Evolutionary conservation across 441 rosid genomes (phyloP).

Genomic region (Caryocar brasiliense): DNA sequence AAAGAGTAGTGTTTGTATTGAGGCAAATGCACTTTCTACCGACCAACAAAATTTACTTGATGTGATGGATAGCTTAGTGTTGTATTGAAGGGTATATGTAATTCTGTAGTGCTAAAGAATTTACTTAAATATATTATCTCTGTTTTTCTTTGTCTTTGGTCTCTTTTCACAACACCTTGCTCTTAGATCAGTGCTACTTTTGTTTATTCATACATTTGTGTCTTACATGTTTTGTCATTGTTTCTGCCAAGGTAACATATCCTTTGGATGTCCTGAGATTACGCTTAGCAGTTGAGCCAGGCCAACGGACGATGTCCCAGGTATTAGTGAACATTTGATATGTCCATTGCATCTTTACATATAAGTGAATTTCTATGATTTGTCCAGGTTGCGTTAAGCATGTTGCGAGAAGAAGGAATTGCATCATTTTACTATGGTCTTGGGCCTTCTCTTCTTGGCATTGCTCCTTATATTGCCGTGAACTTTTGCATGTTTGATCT

Average conservation of each 20-base stretch:
- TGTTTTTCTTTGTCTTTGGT: not conserved
- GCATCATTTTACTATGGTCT: slow-evolving; percentile 87
- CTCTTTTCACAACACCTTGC: no score
- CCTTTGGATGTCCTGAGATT: slow-evolving; percentile 92
- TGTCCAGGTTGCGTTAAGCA: slow-evolving; percentile 72
- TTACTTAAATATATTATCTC: not conserved
- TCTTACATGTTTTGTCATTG: no score
- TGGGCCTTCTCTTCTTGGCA: slow-evolving; percentile 89
- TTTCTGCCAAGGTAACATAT: slow-evolving; percentile 58
- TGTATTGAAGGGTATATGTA: not conserved
- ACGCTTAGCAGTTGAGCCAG: slow-evolving; percentile 96
- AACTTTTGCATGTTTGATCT: slow-evolving; percentile 93
- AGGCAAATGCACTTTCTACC: no score
- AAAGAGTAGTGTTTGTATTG: not conserved
- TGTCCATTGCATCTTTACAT: slow-evolving; percentile 7
- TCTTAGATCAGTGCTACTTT: no score
- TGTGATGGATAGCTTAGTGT: no score
- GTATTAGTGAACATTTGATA: slow-evolving; percentile 30
- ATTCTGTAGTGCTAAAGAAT: not conserved
- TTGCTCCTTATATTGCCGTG: slow-evolving; percentile 93
- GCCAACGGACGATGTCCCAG: slow-evolving; percentile 77
- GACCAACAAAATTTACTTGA: no score
- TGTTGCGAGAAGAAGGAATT: slow-evolving; percentile 91
- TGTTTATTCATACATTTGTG: not conserved
- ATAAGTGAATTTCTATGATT: slow-evolving; percentile 3